Evolutionary conservation across 352 stramenopile genomes (phyloP), one percentile per base, ranked within the genome.

Genomic region (Thraustochytrium sp.): DNA sequence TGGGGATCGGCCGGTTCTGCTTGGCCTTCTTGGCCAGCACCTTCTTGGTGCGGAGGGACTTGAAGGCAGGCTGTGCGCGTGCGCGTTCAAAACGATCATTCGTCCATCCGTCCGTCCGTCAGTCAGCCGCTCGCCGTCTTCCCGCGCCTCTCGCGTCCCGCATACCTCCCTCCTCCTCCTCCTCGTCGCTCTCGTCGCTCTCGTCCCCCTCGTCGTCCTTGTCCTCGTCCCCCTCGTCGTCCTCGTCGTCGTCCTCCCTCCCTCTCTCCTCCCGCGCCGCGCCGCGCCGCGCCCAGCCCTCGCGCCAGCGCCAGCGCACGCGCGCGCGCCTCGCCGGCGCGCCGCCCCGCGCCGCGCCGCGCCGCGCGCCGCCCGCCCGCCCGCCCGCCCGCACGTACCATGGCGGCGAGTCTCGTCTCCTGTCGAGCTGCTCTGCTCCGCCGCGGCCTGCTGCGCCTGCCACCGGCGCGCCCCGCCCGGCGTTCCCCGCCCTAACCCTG

Each of bases 1-100:
- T 94, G 63, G 97, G 97, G 90, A 99, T 97, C 76, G 97, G 97
- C 77, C 97, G 94, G 92, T 99, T 99, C 91, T 99, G 97, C 90
- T 97, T 98, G 86, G 95, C 90, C 96, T 99, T 99, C 92, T 99
- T 99, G 86, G 95, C 96, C 85, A 99, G 95, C 84, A 97, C 99
- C 83, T 92, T 92, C 96, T 99, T 99, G 84, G 95, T 99, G 88
- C 96, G 92, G 93, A 99, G 99, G 77, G 96, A 97, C 93, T 99
- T 99, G 92, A 99, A 96, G 84, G 97, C 98, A 87, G 97, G 96
- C 97, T 84, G 68, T 37, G 37, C n/a, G 13, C 23, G 23, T 68
- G n/a, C 23, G n/a, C 23, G 29, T 5, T 68, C 63, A 76, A 31
- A 29, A 53, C 31, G 18, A 68, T 68, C 34, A 68, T 23, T 48